Conservation (phyloP, 2,329 filamentous ascomycete genomes). For the Apiospora pterosperma region DNA sequence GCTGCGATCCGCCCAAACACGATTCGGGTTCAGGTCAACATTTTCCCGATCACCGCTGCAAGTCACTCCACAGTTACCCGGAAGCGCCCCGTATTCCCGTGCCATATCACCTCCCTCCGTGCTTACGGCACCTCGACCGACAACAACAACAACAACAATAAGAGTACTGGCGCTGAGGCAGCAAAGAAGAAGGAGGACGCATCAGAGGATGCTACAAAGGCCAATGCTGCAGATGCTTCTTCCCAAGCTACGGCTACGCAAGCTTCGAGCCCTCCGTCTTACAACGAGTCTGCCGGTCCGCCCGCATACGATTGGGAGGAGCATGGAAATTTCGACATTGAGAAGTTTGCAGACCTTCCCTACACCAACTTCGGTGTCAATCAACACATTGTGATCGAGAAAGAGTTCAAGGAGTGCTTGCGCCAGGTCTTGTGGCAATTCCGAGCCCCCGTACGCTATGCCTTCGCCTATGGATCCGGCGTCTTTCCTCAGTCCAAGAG, state of each 20-base stretch:
- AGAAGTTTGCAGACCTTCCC: constrained; percentile 72
- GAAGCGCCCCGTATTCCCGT: neutral
- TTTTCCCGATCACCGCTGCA: neutral
- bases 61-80: neutral
- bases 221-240: constrained; percentile 12
- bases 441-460: constrained; percentile 88
- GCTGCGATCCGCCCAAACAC: neutral
- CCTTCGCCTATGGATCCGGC: constrained; percentile 94
- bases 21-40: neutral
- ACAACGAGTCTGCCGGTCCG: constrained; percentile 16
- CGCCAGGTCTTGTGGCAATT: constrained; percentile 89
- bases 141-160: neutral
- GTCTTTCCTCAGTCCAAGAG: constrained; percentile 78
- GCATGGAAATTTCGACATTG: constrained; percentile 67
- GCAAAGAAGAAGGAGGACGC: constrained; percentile 20
- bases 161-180: constrained; percentile 13
- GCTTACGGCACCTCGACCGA: constrained; percentile 9
- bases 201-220: constrained; percentile 20
- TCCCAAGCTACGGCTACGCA: constrained; percentile 17
- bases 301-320: constrained; percentile 65
- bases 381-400: constrained; percentile 93
- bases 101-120: constrained; percentile 11
- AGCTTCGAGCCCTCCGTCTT: constrained; percentile 13
- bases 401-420: constrained; percentile 89
- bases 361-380: constrained; percentile 86